Percentiles rank a stretch among this genome's conserved stretches.
phyloP scores from a whole-genome alignment of 352 stramenopile species.

The Globisporangium abappressorium region DNA sequence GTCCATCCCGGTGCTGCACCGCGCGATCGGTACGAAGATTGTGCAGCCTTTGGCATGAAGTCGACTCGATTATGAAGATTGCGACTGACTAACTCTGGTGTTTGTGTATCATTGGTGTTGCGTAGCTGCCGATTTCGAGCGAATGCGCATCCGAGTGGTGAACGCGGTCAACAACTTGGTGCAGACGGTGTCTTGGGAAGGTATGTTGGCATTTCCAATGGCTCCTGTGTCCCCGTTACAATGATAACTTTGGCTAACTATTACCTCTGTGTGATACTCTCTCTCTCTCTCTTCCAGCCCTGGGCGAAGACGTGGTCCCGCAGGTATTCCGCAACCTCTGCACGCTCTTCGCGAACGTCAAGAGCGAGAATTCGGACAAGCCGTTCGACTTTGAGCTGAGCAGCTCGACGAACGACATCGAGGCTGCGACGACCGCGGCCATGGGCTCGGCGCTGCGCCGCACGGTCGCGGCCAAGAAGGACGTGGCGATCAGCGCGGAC shows the following conservation, averaged over 20 bases:
- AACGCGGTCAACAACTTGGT: constrained; percentile 85
- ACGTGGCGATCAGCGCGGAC: constrained; percentile 50
- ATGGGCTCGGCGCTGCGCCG: constrained; percentile 74
- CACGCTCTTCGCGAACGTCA: constrained; percentile 67
- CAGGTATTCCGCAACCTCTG: constrained; percentile 81
- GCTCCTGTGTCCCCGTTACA: not conserved
- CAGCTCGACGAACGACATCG: constrained; percentile 54
- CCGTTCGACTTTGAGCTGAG: constrained; percentile 36
- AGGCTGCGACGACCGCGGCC: constrained; percentile 62
- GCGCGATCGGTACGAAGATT: constrained; percentile 37
- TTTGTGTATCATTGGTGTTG: not conserved
- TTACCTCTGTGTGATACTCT: not conserved
- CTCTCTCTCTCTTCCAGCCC: constrained; percentile 9
- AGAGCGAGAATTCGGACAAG: constrained; percentile 34
- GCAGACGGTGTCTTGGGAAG: constrained; percentile 52
- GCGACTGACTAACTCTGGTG: not conserved
- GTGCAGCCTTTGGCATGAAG: not conserved
- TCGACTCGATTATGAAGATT: constrained; percentile 9
- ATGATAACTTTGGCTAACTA: not conserved
- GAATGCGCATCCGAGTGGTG: constrained; percentile 77
- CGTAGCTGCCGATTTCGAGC: constrained; percentile 64
- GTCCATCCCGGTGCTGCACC: constrained; percentile 55
- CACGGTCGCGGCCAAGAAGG: constrained; percentile 45
- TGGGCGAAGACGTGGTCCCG: constrained; percentile 52
- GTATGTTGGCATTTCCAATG: constrained; percentile 8